A percentile compares a stretch with the other conserved stretches of the same genome.
Evolutionary conservation across 306 rosid species (phyloP).

Genomic region (Spatholobus suberectus): DNA sequence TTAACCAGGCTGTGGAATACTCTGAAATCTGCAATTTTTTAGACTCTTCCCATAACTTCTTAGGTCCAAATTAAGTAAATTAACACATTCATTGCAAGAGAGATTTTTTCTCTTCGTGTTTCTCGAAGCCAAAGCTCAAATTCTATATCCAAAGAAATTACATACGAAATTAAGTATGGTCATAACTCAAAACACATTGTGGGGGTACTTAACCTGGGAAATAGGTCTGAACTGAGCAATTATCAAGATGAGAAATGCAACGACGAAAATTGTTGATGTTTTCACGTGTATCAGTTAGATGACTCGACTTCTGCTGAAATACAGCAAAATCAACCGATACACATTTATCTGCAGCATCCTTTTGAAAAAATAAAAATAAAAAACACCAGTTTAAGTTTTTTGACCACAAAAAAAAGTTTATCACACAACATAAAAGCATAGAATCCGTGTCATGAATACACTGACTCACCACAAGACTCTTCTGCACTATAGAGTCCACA

Average conservation of each 20-base stretch:
- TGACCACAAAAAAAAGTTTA: not conserved
- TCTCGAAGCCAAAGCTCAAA: constrained; percentile 28
- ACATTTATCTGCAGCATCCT: constrained; percentile 77
- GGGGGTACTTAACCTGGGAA: constrained; percentile 57
- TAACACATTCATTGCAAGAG: not conserved
- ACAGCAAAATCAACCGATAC: constrained; percentile 75
- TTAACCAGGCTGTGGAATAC: constrained; percentile 68
- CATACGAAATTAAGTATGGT: constrained; percentile 18
- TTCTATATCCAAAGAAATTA: constrained; percentile 23
- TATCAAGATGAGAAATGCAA: constrained; percentile 67
- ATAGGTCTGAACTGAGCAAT: constrained; percentile 71
- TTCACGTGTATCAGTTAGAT: constrained; percentile 57
- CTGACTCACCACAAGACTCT: constrained; percentile 59
- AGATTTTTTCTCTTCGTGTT: not conserved
- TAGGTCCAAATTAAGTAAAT: constrained; percentile 22
- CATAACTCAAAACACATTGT: constrained; percentile 4
- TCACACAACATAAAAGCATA: not conserved
- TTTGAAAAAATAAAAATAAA: constrained; percentile 3
- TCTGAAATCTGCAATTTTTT: constrained; percentile 68
- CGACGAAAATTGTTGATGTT: constrained; percentile 55
- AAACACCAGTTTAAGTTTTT: not conserved
- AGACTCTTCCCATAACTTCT: constrained; percentile 25
- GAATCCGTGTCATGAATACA: constrained; percentile 6
- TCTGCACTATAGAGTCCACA: constrained; percentile 58
- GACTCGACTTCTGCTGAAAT: constrained; percentile 70